These are phyloP conservation scores for Zychaea mexicana DNA, from an alignment of 371 early-diverging fungal genomes.

Conservation along the genomic window DNA sequence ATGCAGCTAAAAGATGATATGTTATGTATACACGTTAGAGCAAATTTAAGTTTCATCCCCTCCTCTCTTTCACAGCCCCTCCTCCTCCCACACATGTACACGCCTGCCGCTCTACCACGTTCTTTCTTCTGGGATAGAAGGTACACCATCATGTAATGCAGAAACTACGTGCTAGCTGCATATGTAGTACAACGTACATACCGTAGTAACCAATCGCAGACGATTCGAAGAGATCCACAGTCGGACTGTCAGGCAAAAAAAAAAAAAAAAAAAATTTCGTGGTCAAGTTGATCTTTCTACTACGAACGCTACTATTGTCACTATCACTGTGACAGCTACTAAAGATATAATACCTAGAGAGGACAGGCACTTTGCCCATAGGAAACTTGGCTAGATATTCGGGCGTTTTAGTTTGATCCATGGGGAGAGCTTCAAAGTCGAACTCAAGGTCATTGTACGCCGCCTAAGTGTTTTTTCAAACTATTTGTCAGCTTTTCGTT, in stretches of 20 bases:
- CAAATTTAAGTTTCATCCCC: background rate
- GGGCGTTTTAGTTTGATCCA: constrained; percentile 51
- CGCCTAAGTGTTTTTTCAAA: too few species aligned
- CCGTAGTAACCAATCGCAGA: constrained; percentile 89
- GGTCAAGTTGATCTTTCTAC: background rate
- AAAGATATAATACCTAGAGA: constrained; percentile 73
- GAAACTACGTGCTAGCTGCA: too few species aligned
- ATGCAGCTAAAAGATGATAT: constrained; percentile 60
- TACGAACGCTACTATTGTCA: background rate
- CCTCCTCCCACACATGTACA: too few species aligned
- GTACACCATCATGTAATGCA: too few species aligned
- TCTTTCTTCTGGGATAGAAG: too few species aligned
- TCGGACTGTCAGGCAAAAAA: background rate
- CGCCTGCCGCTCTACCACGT: too few species aligned
- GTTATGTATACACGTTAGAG: background rate
- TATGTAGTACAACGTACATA: background rate
- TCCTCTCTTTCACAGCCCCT: too few species aligned
- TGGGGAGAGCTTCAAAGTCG: constrained; percentile 51
- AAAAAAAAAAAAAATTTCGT: too few species aligned
- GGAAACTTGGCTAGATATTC: constrained; percentile 89
- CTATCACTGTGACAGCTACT: constrained; percentile 27
- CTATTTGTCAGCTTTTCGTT: too few species aligned
- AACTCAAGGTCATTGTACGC: constrained; percentile 74
- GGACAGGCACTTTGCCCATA: constrained; percentile 79
- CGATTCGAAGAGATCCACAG: constrained; percentile 72